Evolutionary conservation across 148 eudicot species (phyloP).

Genomic region (Camellia granthamiana): DNA sequence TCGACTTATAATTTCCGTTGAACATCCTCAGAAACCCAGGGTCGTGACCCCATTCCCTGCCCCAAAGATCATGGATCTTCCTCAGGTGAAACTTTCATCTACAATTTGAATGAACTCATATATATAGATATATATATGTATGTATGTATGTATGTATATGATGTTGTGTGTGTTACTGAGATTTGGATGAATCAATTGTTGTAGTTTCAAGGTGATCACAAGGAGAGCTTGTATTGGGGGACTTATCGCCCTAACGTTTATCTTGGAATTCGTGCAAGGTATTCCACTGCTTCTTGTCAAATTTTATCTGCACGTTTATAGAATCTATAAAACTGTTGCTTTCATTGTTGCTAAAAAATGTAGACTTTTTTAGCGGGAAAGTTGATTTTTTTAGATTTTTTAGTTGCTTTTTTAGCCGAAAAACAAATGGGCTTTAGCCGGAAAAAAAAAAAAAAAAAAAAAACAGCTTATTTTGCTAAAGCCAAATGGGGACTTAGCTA

Average conservation of each 20-base stretch:
- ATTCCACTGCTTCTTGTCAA: not conserved
- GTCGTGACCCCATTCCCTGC: constrained; percentile 91
- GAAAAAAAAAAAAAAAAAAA: too few relatives aligned
- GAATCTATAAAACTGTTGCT: too few relatives aligned
- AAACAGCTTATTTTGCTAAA: too few relatives aligned
- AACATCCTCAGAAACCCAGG: constrained; percentile 40
- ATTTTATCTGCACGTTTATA: not conserved
- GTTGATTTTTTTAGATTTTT: too few relatives aligned
- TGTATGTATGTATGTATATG: not conserved
- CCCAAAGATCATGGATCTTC: constrained; percentile 89
- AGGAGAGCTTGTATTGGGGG: constrained; percentile 98
- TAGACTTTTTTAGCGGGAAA: too few relatives aligned
- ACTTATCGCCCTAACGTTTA: constrained; percentile 91
- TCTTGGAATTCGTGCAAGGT: constrained; percentile 94
- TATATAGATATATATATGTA: not conserved
- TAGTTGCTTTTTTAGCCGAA: too few relatives aligned
- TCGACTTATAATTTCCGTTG: constrained; percentile 23
- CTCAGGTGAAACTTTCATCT: constrained; percentile 47
- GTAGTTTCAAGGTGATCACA: constrained; percentile 98
- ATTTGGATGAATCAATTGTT: constrained; percentile 19
- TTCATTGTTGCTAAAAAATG: too few relatives aligned
- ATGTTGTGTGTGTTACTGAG: not conserved
- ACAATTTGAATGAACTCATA: not conserved
- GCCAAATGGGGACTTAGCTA: not conserved
- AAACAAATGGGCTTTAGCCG: too few relatives aligned